Conservation (phyloP, 495 filamentous ascomycete species). For the Massariosphaeria phaeospora region DNA sequence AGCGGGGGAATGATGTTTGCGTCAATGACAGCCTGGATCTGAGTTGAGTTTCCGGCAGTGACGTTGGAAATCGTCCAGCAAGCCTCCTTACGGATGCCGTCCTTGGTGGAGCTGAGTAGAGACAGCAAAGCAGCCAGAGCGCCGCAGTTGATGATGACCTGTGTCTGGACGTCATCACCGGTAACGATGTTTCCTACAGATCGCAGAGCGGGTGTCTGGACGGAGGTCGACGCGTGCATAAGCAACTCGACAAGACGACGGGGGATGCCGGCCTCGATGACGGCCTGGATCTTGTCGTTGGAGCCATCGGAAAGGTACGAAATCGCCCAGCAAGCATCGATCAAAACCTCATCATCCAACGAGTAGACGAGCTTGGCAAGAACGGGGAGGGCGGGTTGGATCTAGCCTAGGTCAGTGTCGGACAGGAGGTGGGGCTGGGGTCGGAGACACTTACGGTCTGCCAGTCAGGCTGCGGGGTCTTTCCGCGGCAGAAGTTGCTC, state of each 20-base stretch:
- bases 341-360: conserved; percentile 95
- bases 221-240: conserved; percentile 98
- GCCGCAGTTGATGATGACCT: conserved; percentile 99
- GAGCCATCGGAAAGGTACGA: conserved; percentile 98
- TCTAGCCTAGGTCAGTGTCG: conserved; percentile 51
- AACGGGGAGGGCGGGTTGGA: conserved; percentile 91
- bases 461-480: conserved; percentile 99
- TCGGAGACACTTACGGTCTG: conserved; percentile 67
- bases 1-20: conserved; percentile 94
- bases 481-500: conserved; percentile 99
- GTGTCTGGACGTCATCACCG: conserved; percentile 96
- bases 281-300: conserved; percentile 99
- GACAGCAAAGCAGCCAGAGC: conserved; percentile 86
- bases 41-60: conserved; percentile 93
- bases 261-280: conserved; percentile 97
- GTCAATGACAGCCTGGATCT: conserved; percentile 97
- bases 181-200: conserved; percentile 99
- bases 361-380: conserved; percentile 97
- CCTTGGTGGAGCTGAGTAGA: conserved; percentile 91
- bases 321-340: conserved; percentile 99
- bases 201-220: conserved; percentile 94
- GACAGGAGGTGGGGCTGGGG: conserved; percentile 12
- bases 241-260: conserved; percentile 94
- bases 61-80: conserved; percentile 99
- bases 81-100: conserved; percentile 98